Base-by-base conservation (phyloP, 495 filamentous ascomycete genomes). In the Trichoderma erinaceum region DNA sequence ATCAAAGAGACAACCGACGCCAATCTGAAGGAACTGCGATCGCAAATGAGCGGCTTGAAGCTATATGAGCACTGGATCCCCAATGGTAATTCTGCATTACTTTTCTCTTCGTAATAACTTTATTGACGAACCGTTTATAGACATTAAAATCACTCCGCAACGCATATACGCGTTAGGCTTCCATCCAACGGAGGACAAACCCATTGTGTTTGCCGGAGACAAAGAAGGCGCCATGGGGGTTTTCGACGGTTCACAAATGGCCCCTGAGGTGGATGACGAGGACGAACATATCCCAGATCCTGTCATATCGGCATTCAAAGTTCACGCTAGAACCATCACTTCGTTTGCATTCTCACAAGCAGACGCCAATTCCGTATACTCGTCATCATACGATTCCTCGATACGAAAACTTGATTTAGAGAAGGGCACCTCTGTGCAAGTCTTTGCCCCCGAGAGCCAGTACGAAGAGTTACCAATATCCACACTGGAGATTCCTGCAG, bases 201-300 rank as follows among this genome's bases (percentile, higher is more conserved):
- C 92, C 0, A 81, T 98, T 6, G 85, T 99, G n/a, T 96, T 98
- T 71, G 96, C 94, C 2, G 92, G 93, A 63, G 95, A 99, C 74
- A 98, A 99, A 75, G 85, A 96, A 75, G 95, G 95, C 27, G 92
- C 93, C 66, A 83, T 99, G 41, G 96, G 96, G 8, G 85, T 99
- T n/a, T 91, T 97, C 64, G 93, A 98, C 73, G 92, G 88, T 1
- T 95, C 92, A 0, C 92, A 96, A 70, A 84, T 86, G 27, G 80
- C 79, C 2, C 78, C 84, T 38, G 72, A 80, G 29, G 68, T 78
- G 32, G 73, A 81, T 64, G 77, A 78, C 58, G 81, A 84, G 69
- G 84, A 89, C 44, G 86, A 89, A 63, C 84, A 88, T 23, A 86
- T 89, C 8, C 80, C 82, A 8, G 87, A 92, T 38, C 92, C 94